These are phyloP conservation scores for Dysphania ambrosioides DNA, from an alignment of 148 eudicot genomes.

Conservation along the genomic window DNA sequence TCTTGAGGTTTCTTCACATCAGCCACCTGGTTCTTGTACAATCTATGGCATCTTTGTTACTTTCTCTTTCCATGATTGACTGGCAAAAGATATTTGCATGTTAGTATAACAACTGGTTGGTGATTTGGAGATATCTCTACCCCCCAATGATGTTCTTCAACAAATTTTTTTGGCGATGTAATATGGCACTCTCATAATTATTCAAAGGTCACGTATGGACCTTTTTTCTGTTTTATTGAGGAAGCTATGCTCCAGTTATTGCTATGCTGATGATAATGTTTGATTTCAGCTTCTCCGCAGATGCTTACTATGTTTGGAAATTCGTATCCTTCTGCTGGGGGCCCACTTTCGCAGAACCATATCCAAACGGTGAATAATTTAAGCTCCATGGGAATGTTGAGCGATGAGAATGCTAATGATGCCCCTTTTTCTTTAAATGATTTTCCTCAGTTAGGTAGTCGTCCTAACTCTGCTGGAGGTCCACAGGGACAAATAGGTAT, in stretches of 20 bases:
- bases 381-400: constrained; percentile 81
- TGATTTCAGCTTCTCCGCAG: constrained; percentile 88
- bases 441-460: constrained; percentile 88
- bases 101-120: background rate
- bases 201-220: background rate
- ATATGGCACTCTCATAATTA: background rate
- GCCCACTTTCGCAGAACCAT: constrained; percentile 77
- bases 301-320: constrained; percentile 84
- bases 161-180: background rate
- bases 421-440: constrained; percentile 93
- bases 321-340: constrained; percentile 73
- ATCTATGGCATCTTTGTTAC: background rate
- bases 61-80: background rate
- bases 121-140: no score
- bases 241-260: background rate
- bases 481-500: constrained; percentile 93
- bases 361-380: constrained; percentile 69
- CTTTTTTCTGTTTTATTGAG: background rate
- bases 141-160: background rate
- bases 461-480: constrained; percentile 95
- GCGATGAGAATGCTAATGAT: constrained; percentile 77
- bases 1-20: background rate
- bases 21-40: background rate
- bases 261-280: constrained; percentile 10
- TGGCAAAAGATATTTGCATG: background rate